phyloP scores from a whole-genome alignment of 148 eudicot species.

The Rhododendron ovatum region DNA sequence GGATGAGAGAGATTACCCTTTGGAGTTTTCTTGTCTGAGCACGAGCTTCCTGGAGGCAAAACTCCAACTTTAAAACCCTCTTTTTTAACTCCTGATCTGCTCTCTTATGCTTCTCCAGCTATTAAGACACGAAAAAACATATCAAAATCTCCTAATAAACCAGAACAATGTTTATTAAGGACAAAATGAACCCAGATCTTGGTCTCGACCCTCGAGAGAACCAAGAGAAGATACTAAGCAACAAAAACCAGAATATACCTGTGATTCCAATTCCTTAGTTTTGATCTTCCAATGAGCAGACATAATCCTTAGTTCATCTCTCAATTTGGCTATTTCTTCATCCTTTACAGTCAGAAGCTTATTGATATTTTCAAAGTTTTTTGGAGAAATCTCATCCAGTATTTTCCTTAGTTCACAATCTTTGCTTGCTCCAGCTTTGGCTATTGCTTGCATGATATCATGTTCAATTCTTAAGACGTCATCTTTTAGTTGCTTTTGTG shows the following conservation, averaged over 20 bases:
- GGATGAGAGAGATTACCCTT: constrained; percentile 45
- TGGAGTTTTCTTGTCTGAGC: constrained; percentile 91
- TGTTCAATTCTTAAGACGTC: constrained; percentile 78
- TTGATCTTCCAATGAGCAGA: constrained; percentile 92
- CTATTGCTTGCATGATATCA: constrained; percentile 80
- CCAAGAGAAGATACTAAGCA: background rate
- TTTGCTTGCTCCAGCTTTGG: constrained; percentile 55
- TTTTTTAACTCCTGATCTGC: constrained; percentile 88
- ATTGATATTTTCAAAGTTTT: constrained; percentile 66
- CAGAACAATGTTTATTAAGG: background rate
- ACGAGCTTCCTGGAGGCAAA: constrained; percentile 96
- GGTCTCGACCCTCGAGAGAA: background rate
- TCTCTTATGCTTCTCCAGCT: constrained; percentile 84
- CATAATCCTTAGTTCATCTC: constrained; percentile 70
- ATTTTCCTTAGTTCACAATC: constrained; percentile 72
- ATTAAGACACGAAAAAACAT: background rate
- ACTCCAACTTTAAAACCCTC: constrained; percentile 85
- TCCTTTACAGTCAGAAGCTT: constrained; percentile 67
- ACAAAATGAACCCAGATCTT: background rate
- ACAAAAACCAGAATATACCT: constrained; percentile 38
- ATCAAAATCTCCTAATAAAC: background rate
- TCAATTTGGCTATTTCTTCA: constrained; percentile 65
- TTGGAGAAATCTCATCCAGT: constrained; percentile 76
- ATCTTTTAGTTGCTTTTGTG: constrained; percentile 82
- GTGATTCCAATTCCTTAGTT: constrained; percentile 74